Conservation (phyloP, 148 eudicot species). For the Vaccinium macrocarpon region DNA sequence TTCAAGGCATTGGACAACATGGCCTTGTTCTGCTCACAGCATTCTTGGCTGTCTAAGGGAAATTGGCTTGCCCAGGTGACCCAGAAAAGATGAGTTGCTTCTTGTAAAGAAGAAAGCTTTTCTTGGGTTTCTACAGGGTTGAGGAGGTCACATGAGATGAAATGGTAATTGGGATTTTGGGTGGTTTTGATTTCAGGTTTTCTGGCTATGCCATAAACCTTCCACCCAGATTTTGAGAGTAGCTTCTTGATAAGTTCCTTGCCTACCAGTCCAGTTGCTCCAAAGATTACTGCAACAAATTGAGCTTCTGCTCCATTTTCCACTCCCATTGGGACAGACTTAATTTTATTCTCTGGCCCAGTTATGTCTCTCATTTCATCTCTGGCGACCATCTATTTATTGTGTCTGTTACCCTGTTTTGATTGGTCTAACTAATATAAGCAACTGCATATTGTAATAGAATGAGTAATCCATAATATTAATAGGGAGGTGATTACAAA, state of each 20-base stretch:
- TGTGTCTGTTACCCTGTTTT: background rate
- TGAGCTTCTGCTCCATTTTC: constrained; percentile 21
- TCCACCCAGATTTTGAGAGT: constrained; percentile 53
- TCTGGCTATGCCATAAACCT: constrained; percentile 79
- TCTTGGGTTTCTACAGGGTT: constrained; percentile 41
- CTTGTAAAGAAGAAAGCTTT: constrained; percentile 52
- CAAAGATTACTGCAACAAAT: constrained; percentile 72
- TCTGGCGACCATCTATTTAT: constrained; percentile 2
- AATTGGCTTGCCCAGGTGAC: constrained; percentile 82
- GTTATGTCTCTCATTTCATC: constrained; percentile 4
- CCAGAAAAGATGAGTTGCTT: constrained; percentile 83
- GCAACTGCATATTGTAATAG: too few species aligned
- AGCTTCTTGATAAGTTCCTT: constrained; percentile 59
- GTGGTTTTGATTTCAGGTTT: constrained; percentile 28
- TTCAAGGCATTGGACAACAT: constrained; percentile 73
- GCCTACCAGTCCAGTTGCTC: constrained; percentile 88
- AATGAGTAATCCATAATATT: background rate
- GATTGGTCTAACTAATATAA: background rate
- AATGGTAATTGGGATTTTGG: constrained; percentile 40
- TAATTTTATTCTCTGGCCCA: constrained; percentile 13
- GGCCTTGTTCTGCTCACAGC: constrained; percentile 69
- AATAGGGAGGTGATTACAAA: background rate
- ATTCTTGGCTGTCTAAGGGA: constrained; percentile 61
- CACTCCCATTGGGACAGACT: constrained; percentile 24
- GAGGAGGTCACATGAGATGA: constrained; percentile 72